Evolutionary conservation across 306 rosid species (phyloP), one percentile per base, ranked within the genome.

Genomic region (Castanopsis chinensis): DNA sequence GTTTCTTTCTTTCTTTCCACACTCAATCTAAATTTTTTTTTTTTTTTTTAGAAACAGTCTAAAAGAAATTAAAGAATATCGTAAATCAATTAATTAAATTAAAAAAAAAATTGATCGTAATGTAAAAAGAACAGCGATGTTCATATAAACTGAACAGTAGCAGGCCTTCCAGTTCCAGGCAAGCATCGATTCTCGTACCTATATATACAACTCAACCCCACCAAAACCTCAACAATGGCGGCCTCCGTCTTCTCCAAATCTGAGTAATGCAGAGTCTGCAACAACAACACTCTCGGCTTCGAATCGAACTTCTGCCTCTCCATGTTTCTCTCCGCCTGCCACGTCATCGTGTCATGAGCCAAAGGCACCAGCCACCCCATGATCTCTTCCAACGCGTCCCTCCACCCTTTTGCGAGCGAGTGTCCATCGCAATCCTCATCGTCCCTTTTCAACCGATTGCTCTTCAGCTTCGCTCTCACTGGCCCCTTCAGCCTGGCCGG

Each of bases 211-310:
- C 95, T 86, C 84, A 92, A 72, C 67, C 91, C 97, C 25, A 90
- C 87, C 86, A 92, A 78, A 9, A 86, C 87, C 58, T 85, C 88
- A 10, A 87, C 88, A 71, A 90, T 87, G n/a, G 88, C 91, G 14
- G 90, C 87, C 78, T 92, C 97, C 30, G 87, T 83, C 85, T 89
- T 92, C 83, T 92, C 93, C 90, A 92, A 83, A 51, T 92, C 86
- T 0, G 97, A 87, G 70, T 89, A 92, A 82, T 92, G 94, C 83
- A 92, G 35, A 0, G 97, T 92, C 79, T 92, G 95, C 79, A 90
- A 53, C 82, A 92, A 68, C 83, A 89, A 17, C 57, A 82, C 88
- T 15, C 86, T 78, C 1, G 89, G 85, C 72, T 51, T 80, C 0
- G 67, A 76, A 5, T 86, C 90, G 25, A 81, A 83, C 79, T 76